Percentiles rank a stretch among this genome's conserved stretches.
Evolutionary conservation across 352 stramenopile genomes (phyloP).

Genomic region (Plasmopara viticola): DNA sequence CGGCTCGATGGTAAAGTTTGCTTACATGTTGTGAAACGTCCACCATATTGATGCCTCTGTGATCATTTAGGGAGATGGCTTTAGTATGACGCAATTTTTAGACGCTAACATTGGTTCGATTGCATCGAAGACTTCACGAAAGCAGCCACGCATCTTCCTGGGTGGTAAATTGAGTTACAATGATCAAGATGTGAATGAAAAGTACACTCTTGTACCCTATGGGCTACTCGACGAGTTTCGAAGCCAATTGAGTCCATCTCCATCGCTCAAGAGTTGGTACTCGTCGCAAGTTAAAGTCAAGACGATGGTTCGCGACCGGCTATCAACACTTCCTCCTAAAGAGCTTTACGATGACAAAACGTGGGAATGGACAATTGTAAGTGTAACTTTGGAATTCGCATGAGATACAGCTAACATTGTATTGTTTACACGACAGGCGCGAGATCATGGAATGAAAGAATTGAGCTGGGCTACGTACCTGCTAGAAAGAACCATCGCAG

Average conservation of each 20-base stretch:
- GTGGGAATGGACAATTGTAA: constrained; percentile 91
- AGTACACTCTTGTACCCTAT: constrained; percentile 46
- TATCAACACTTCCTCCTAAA: constrained; percentile 41
- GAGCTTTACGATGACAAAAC: constrained; percentile 83
- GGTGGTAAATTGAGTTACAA: constrained; percentile 74
- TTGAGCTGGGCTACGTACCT: constrained; percentile 83
- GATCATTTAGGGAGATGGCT: constrained; percentile 31
- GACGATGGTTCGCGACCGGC: constrained; percentile 30
- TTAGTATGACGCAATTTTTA: constrained; percentile 40
- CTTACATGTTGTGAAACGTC: neutral
- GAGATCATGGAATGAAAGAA: constrained; percentile 68
- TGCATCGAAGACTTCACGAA: neutral
- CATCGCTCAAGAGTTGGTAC: constrained; percentile 44
- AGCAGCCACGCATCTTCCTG: constrained; percentile 61
- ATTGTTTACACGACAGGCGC: constrained; percentile 28
- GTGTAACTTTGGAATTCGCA: constrained; percentile 4
- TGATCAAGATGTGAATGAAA: constrained; percentile 41
- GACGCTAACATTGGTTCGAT: constrained; percentile 30
- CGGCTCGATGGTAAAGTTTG: constrained; percentile 22
- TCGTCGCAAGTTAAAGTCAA: constrained; percentile 28
- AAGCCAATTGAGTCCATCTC: constrained; percentile 7
- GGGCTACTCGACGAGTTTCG: constrained; percentile 56
- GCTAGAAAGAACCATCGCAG: constrained; percentile 77
- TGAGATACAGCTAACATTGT: neutral
- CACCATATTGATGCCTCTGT: neutral